Base-by-base conservation (phyloP, 176 grass and related monocot genomes). In the Leersia perrieri region DNA sequence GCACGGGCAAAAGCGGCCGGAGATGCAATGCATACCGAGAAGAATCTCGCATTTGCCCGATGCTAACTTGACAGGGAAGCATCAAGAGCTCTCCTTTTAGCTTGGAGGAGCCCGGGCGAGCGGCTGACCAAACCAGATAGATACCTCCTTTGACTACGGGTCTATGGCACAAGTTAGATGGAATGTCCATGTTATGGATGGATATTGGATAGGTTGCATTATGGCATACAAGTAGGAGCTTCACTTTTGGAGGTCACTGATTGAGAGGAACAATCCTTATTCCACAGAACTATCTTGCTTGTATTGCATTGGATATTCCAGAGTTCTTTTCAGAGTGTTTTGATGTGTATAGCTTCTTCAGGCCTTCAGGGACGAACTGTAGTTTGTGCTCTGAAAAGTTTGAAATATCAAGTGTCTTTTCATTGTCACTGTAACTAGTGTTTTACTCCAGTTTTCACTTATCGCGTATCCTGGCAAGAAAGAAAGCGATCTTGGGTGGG, bases 171-270 rank as follows among this genome's bases (percentile, higher is more conserved):
- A 15, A 20, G 11, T 28, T 40, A 42, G 23, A 45, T 9, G 33
- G 27, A 72, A 60, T 80, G 70, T 67, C 72, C 60, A 13, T 74
- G 20, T 81, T 42, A 3, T 5, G 47, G 47, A 57, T 36, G 63
- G n/a, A 55, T 60, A 20, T 35, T 33, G n/a, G 63, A 34, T 68
- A 49, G 63, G 32, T 30, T 84, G 47, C 76, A 70, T 70, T 64
- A 76, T 89, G 76, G 63, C 18, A 22, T 11, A 36, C 55, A 76
- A 81, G 33, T 76, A 76, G 60, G 82, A 75, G 64, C 57, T 53
- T 85, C 65, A 35, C 57, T 81, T 88, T 72, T 72, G 55, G 77
- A 44, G 77, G n/a, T 49, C 82, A 85, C 82, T 72, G 65, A 77
- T 89, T 71, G 33, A 45, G 27, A 69, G 72, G 72, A 10, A 80